These are phyloP conservation scores for Candida morakotiae DNA, from an alignment of 805 yeast genomes.

Conservation along the genomic window DNA sequence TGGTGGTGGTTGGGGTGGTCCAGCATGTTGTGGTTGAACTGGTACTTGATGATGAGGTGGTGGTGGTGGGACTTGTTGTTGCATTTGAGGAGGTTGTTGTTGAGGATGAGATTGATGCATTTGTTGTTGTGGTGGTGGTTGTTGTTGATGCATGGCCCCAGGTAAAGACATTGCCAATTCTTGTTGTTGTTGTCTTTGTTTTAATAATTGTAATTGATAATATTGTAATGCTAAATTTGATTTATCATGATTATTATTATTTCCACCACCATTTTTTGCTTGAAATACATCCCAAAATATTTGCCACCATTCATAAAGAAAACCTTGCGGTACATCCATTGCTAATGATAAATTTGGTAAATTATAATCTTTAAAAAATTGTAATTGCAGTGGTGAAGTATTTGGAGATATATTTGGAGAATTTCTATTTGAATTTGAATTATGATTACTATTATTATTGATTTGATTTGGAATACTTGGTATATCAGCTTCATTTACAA, in stretches of 20 bases:
- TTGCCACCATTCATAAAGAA: conserved; percentile 93
- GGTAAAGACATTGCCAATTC: conserved; percentile 26
- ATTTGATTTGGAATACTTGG: conserved; percentile 25
- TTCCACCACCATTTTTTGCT: conserved; percentile 56
- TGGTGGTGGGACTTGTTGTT: conserved; percentile 1
- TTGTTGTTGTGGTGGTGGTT: neutral
- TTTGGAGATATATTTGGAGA: conserved; percentile 19
- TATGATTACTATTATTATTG: conserved; percentile 15
- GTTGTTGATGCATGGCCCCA: conserved; percentile 7
- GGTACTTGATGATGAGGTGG: conserved; percentile 11
- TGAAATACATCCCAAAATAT: conserved; percentile 91
- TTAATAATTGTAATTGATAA: conserved; percentile 56
- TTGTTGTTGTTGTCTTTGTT: conserved; percentile 54
- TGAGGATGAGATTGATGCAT: conserved; percentile 1
- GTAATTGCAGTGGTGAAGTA: conserved; percentile 20
- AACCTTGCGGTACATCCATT: conserved; percentile 84
- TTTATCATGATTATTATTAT: conserved; percentile 1
- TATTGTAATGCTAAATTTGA: conserved; percentile 34
- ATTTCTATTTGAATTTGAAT: conserved; percentile 5
- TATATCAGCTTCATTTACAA: conserved; percentile 73
- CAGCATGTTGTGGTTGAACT: conserved; percentile 13
- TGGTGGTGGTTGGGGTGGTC: conserved; percentile 9
- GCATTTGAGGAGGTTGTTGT: conserved; percentile 6
- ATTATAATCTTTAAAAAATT: conserved; percentile 35
- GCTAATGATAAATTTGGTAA: conserved; percentile 50